A percentile compares a stretch with the other conserved stretches of the same genome.
These are phyloP conservation scores for Pneumocystis wakefieldiae DNA, from an alignment of 1,139 yeast species.

Conservation along the genomic window DNA sequence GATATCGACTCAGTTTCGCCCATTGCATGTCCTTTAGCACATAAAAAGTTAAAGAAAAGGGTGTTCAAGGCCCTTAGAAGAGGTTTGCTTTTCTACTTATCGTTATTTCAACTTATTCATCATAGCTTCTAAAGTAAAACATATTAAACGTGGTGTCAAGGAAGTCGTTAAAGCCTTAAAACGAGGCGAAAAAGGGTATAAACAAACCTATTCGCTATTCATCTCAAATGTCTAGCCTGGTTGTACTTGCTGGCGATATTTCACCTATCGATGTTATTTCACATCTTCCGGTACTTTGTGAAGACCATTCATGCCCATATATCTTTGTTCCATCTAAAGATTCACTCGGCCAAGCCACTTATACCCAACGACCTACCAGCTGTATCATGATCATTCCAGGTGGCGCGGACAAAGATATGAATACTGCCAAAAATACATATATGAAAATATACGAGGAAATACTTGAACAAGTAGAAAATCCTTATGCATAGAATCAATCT, in stretches of 20 bases:
- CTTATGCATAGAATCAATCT: constrained; percentile 7
- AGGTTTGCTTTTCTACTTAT: constrained; percentile 14
- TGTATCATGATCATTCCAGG: constrained; percentile 97
- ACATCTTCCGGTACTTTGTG: constrained; percentile 93
- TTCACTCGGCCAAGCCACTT: constrained; percentile 96
- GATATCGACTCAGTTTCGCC: constrained; percentile 21
- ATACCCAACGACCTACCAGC: constrained; percentile 96
- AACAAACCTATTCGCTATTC: background rate
- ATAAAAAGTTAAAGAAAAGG: constrained; percentile 90
- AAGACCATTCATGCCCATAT: constrained; percentile 58
- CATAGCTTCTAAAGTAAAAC: constrained; percentile 84
- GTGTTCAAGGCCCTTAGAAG: constrained; percentile 89
- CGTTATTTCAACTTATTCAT: background rate
- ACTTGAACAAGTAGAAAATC: constrained; percentile 62
- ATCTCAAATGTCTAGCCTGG: constrained; percentile 29
- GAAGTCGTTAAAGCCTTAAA: constrained; percentile 96
- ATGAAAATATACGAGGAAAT: constrained; percentile 86
- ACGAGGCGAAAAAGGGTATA: constrained; percentile 83
- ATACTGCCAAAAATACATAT: constrained; percentile 60
- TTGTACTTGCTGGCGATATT: constrained; percentile 92
- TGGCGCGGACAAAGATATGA: constrained; percentile 70
- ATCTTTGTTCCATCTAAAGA: constrained; percentile 93
- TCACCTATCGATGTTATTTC: constrained; percentile 95
- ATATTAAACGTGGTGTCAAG: constrained; percentile 96
- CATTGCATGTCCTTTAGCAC: constrained; percentile 89